Evolutionary conservation across 306 rosid species (phyloP).

Genomic region (Vigna radiata): DNA sequence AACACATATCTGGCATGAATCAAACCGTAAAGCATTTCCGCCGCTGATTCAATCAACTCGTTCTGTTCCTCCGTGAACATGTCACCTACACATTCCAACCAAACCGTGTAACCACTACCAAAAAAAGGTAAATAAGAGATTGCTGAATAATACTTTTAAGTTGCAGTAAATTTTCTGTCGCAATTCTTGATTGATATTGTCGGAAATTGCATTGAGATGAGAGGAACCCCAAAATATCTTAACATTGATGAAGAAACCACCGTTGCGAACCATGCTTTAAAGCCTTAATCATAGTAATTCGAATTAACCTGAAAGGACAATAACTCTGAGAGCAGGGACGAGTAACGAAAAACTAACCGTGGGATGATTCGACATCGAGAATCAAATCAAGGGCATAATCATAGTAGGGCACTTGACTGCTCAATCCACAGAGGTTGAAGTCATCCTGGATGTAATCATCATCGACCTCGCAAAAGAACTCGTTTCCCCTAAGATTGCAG

Average conservation of each 20-base stretch:
- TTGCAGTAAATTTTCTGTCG: neutral
- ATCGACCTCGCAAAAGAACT: constrained; percentile 97
- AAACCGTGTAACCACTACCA: neutral
- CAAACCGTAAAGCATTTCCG: constrained; percentile 97
- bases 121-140: neutral
- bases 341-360: constrained; percentile 60
- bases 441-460: constrained; percentile 99
- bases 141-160: neutral
- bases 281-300: neutral
- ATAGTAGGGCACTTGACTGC: constrained; percentile 98
- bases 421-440: constrained; percentile 96
- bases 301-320: constrained; percentile 20
- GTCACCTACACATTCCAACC: constrained; percentile 68
- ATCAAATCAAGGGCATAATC: constrained; percentile 99
- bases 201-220: neutral
- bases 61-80: constrained; percentile 99
- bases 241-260: neutral
- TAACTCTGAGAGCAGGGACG: neutral
- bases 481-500: constrained; percentile 97
- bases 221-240: neutral
- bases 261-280: neutral
- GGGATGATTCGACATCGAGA: constrained; percentile 97
- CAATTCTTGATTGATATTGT: neutral
- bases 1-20: constrained; percentile 91
- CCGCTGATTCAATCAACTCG: constrained; percentile 96